Conservation (phyloP, 805 yeast genomes). For the Saccharomycopsis vini region DNA sequence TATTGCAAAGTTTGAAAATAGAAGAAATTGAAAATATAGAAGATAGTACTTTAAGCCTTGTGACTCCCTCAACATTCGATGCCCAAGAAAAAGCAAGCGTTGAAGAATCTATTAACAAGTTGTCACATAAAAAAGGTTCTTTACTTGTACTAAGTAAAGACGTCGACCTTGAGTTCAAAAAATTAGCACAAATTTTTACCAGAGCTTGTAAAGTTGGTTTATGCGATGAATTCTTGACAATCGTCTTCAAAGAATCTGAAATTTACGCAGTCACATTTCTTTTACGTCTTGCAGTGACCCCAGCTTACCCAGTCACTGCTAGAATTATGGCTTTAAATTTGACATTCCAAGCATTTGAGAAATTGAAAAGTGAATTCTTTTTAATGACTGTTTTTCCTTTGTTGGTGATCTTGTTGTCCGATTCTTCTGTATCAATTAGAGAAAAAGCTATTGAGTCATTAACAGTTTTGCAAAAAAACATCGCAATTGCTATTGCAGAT, state of each 20-base stretch:
- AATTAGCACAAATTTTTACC: conserved; percentile 35
- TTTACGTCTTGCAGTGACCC: conserved; percentile 46
- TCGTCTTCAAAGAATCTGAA: conserved; percentile 32
- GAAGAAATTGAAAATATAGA: conserved; percentile 20
- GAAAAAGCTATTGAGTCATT: conserved; percentile 44
- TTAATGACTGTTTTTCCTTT: conserved; percentile 52
- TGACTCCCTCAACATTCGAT: conserved; percentile 26
- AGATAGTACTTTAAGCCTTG: conserved; percentile 16
- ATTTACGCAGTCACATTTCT: conserved; percentile 45
- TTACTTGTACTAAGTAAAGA: conserved; percentile 28
- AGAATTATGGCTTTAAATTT: conserved; percentile 40
- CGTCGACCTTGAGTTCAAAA: conserved; percentile 33
- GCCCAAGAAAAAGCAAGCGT: conserved; percentile 24
- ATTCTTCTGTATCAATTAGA: conserved; percentile 44
- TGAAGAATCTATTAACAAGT: conserved; percentile 13
- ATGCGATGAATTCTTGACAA: conserved; percentile 24
- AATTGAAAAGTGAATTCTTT: not conserved
- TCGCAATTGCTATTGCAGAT: conserved; percentile 28
- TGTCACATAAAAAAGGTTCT: conserved; percentile 20
- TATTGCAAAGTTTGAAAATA: conserved; percentile 20
- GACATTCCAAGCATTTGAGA: conserved; percentile 24
- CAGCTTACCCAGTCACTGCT: conserved; percentile 48
- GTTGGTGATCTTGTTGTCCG: conserved; percentile 44
- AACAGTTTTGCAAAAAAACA: conserved; percentile 31
- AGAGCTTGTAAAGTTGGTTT: conserved; percentile 31